Evolutionary conservation across 2,329 filamentous ascomycete genomes (phyloP).

Genomic region (Alternaria gansuensis): DNA sequence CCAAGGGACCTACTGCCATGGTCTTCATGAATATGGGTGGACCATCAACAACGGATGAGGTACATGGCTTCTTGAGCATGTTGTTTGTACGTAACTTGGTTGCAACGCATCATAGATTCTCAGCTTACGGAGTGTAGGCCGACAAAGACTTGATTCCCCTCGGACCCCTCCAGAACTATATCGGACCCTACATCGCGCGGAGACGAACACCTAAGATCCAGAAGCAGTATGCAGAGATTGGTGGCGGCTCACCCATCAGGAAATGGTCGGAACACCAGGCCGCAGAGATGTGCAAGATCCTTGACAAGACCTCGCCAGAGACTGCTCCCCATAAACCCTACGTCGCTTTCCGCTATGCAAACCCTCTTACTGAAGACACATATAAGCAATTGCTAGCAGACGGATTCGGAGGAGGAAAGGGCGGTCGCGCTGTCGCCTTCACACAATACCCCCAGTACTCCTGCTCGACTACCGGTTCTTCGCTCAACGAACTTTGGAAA

Average conservation of each 20-base stretch:
- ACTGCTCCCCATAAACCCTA: slow-evolving; percentile 98
- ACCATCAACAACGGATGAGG: slow-evolving; percentile 86
- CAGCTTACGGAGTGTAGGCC: slow-evolving; percentile 64
- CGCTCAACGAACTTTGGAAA: slow-evolving; percentile 97
- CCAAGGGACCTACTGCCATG: slow-evolving; percentile 90
- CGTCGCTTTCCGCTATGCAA: slow-evolving; percentile 94
- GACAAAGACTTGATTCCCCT: slow-evolving; percentile 96
- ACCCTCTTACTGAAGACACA: slow-evolving; percentile 93
- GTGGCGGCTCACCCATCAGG: slow-evolving; percentile 95
- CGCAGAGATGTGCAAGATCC: slow-evolving; percentile 94
- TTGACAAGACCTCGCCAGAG: slow-evolving; percentile 89
- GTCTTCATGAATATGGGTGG: slow-evolving; percentile 99
- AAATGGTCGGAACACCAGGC: slow-evolving; percentile 98
- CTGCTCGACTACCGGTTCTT: slow-evolving; percentile 96
- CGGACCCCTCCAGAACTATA: slow-evolving; percentile 86
- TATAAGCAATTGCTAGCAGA: slow-evolving; percentile 84
- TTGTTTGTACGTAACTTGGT: slow-evolving; percentile 75
- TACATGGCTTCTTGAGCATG: slow-evolving; percentile 86
- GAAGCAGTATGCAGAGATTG: slow-evolving; percentile 94
- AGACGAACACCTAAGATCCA: slow-evolving; percentile 95
- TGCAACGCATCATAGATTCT: slow-evolving; percentile 1
- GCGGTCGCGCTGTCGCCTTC: slow-evolving; percentile 94
- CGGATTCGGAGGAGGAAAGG: slow-evolving; percentile 87
- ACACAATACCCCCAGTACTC: slow-evolving; percentile 99
- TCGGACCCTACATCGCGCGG: slow-evolving; percentile 85